Percentiles rank a stretch among this genome's conserved stretches.
phyloP scores from a whole-genome alignment of 805 yeast genomes.

The Candida adriatica region DNA sequence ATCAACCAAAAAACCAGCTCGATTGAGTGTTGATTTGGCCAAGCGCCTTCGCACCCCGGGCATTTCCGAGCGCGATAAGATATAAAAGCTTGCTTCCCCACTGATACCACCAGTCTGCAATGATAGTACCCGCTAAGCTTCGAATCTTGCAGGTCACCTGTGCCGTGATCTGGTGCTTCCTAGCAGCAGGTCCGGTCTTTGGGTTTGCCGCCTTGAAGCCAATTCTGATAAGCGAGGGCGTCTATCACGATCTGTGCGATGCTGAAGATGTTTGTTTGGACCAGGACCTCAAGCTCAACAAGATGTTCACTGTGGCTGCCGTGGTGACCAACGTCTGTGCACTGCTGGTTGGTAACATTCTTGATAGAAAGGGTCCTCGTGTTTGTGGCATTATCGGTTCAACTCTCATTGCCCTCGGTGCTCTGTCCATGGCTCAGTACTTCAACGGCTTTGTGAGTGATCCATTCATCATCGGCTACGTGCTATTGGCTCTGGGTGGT shows the following conservation, averaged over 20 bases:
- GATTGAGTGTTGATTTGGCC: too few species aligned
- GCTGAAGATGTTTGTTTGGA: conserved; percentile 42
- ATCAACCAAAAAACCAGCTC: too few species aligned
- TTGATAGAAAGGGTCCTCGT: conserved; percentile 78
- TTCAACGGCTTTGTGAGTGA: conserved; percentile 36
- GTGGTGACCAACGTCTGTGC: conserved; percentile 82
- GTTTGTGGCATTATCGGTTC: conserved; percentile 74
- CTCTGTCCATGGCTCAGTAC: conserved; percentile 39
- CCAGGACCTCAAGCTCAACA: conserved; percentile 80
- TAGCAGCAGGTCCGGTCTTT: conserved; percentile 90
- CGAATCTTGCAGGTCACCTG: conserved; percentile 40
- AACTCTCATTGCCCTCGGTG: conserved; percentile 47
- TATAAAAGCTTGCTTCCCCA: too few species aligned
- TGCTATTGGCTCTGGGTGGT: conserved; percentile 79
- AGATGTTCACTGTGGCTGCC: conserved; percentile 81
- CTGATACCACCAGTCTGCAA: too few species aligned
- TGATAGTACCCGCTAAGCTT: too few species aligned
- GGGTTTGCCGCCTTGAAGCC: conserved; percentile 96
- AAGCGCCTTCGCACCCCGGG: too few species aligned
- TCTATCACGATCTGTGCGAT: conserved; percentile 59
- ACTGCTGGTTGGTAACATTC: conserved; percentile 69
- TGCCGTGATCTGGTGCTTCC: conserved; percentile 79
- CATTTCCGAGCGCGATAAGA: too few species aligned
- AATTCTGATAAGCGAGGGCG: conserved; percentile 67
- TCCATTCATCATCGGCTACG: conserved; percentile 68